Evolutionary conservation across 192 early-diverging fungal genomes (phyloP), one percentile per base, ranked within the genome.

Genomic region (Entomortierella parvispora): DNA sequence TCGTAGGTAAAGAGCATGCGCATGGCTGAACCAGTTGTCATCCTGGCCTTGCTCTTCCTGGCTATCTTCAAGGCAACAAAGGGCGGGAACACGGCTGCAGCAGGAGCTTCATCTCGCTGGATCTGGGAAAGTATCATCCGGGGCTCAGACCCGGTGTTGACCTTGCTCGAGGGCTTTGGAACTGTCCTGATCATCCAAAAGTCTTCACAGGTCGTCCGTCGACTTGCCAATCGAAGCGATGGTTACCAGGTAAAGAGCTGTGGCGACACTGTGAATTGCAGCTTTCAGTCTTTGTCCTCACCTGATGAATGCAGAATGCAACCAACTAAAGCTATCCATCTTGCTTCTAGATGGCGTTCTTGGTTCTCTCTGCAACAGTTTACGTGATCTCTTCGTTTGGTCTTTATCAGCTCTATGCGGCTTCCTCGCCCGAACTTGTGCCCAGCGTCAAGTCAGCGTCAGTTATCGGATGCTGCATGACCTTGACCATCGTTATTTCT

Each of bases 381-480:
- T 76, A 76, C 29, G 72, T 76, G 52, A 62, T 63, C 33, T 54
- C 72, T 9, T 64, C 64, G 31, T 62, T 76, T 23, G 72, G 72
- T 25, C 65, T 76, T 34, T 76, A 76, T 23, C 72, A 68, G 25
- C 65, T 76, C 23, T 76, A 76, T 48, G 65, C 72, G 9, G 65
- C 72, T 33, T 76, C 72, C 2, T 62, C 72, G 10, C 72, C 72
- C 1, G 72, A 76, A 25, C 64, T 76, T 28, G 59, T 76, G 8
- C 72, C 72, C 0, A 76, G 72, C 23, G 72, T 68, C 53, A 76
- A 54, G 40, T 76, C 72, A 4, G 72, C 72, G 25, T 76, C 72
- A 11, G 72, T 76, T 22, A 76, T 76, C 51, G 72, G 72, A 6
- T 76, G 72, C 26, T 76, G 72, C 20, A 76, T 76, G 72, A 76